A percentile compares a stretch with the other conserved stretches of the same genome.
These are phyloP conservation scores for Narthecium ossifragum DNA, from an alignment of 106 monocot genomes.

Conservation along the genomic window DNA sequence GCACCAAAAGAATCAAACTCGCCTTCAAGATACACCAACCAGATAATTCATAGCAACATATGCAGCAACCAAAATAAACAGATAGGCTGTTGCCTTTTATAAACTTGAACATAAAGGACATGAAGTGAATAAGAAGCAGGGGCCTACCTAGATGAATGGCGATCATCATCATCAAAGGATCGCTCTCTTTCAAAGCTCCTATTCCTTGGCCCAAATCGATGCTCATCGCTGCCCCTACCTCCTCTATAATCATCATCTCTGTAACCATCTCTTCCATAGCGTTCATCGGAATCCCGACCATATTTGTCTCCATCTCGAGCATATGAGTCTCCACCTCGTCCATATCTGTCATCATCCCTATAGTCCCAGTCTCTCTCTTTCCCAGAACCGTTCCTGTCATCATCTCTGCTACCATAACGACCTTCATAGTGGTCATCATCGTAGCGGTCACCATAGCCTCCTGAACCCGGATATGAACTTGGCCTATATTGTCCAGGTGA, in stretches of 20 bases:
- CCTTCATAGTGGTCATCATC: constrained; percentile 58
- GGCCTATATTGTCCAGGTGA: constrained; percentile 40
- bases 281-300: constrained; percentile 51
- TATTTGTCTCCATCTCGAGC: constrained; percentile 46
- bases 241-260: constrained; percentile 53
- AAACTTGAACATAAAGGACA: not conserved
- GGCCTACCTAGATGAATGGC: constrained; percentile 59
- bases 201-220: constrained; percentile 47
- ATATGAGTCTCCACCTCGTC: constrained; percentile 34
- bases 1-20: constrained; percentile 5
- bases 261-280: constrained; percentile 38
- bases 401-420: constrained; percentile 51
- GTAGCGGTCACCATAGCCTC: constrained; percentile 57
- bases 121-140: not conserved
- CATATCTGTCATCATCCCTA: constrained; percentile 72
- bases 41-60: no score
- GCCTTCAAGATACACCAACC: no score
- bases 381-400: constrained; percentile 57
- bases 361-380: constrained; percentile 58
- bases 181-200: constrained; percentile 46
- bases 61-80: no score
- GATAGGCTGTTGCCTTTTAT: no score
- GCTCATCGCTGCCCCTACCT: constrained; percentile 40
- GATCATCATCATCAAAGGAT: constrained; percentile 72
- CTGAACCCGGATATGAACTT: constrained; percentile 38